phyloP scores from a whole-genome alignment of 2,329 filamentous ascomycete species.

The Ophiocordyceps camponoti-leonardi region DNA sequence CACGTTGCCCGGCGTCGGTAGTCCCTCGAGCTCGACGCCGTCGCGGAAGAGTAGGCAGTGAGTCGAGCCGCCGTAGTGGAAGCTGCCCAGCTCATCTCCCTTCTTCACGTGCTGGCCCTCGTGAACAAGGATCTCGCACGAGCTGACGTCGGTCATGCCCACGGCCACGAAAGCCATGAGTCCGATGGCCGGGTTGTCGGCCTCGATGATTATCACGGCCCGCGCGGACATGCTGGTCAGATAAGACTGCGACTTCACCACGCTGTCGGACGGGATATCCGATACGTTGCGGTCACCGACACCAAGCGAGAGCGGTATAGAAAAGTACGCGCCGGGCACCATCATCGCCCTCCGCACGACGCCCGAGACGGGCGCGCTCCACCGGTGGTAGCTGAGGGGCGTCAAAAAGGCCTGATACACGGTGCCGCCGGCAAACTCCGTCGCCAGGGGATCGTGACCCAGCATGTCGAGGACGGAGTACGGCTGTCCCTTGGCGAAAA shows the following conservation, averaged over 20 bases:
- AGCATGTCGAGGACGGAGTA: conserved; percentile 52
- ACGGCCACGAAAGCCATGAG: conserved; percentile 54
- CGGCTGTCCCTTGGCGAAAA: conserved; percentile 54
- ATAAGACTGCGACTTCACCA: conserved; percentile 35
- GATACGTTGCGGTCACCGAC: conserved; percentile 11
- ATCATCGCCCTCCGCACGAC: conserved; percentile 39
- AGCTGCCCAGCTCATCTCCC: conserved; percentile 60
- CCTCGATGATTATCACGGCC: conserved; percentile 52
- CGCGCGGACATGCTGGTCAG: conserved; percentile 50
- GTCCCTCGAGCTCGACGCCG: conserved; percentile 27
- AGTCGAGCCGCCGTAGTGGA: conserved; percentile 61
- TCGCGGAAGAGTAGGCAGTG: conserved; percentile 51
- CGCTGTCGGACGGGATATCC: conserved; percentile 15
- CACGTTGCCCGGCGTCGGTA: conserved; percentile 15
- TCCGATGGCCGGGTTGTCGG: conserved; percentile 49
- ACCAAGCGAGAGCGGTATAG: conserved; percentile 30
- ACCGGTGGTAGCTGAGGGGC: conserved; percentile 52
- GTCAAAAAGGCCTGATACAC: conserved; percentile 57
- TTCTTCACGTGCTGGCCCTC: conserved; percentile 49
- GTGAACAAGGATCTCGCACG: conserved; percentile 52
- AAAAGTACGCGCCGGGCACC: conserved; percentile 50
- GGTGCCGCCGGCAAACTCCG: conserved; percentile 42
- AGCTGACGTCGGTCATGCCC: conserved; percentile 63
- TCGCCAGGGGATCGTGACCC: conserved; percentile 31
- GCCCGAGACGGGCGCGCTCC: conserved; percentile 53